Base-by-base conservation (phyloP, 192 early-diverging fungal genomes). In the Podila minutissima region DNA sequence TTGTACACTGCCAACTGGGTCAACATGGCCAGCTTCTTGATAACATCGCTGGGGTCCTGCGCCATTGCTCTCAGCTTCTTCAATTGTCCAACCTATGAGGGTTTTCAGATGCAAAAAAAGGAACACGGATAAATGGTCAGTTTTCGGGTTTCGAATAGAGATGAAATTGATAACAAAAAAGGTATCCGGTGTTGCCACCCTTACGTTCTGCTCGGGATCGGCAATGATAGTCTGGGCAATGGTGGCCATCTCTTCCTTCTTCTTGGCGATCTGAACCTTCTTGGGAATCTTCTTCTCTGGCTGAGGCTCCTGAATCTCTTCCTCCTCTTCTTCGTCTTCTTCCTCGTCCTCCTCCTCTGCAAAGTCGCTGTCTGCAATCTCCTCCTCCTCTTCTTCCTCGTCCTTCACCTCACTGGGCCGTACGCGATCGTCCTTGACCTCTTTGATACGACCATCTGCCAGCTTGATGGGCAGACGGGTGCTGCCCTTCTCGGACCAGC, bases 1-100 rank as follows among this genome's bases (percentile, higher is more conserved):
- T 95, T 92, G 87, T 94, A 99, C 5, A 99, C 94, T 0, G 94
- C 95, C 35, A 98, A 86, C 82, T 97, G 95, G 12, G 96, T 95
- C 60, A 98, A 76, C 31, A 97, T 75, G 0, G 91, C 92, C 38
- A 99, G 74, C 59, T 94, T 93, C 66, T 89, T 88, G 53, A 97
- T 88, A 13, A 86, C 86, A 6, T 74, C 63, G 66, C 93, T 92
- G 6, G 83, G 85, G 59, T 93, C 91, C 19, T 85, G 84, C 51
- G 91, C 85, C 73, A 96, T 91, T 0, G 86, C 59, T 38, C 91
- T 87, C 59, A 99, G 83, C 41, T 75, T 79, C 82, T 89, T 94
- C 48, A 98, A 85, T 61, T 86, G 82, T n/a, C 82, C 88, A 58
- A 92, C 83, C 89, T 92, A 61, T 33, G 22, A 46, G 59, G 19